Conservation (phyloP, 2,329 filamentous ascomycete genomes). For the Dactylellina sp. region DNA sequence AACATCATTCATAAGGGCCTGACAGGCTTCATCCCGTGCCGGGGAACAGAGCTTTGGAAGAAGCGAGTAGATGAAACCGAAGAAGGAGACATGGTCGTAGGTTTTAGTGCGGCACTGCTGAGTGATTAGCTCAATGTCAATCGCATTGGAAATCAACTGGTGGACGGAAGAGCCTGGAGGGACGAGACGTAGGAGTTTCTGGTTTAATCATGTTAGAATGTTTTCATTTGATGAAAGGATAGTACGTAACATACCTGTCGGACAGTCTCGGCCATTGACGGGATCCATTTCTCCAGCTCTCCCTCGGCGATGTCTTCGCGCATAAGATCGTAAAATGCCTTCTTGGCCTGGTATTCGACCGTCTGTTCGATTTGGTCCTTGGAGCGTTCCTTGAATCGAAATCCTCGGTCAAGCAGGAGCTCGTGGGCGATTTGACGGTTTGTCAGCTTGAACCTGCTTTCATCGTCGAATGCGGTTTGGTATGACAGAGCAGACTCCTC, state of each 20-base stretch:
- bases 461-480: slow-evolving; percentile 46
- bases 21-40: slow-evolving; percentile 80
- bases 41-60: slow-evolving; percentile 84
- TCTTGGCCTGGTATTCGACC: slow-evolving; percentile 71
- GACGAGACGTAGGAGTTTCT: slow-evolving; percentile 78
- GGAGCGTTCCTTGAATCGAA: slow-evolving; percentile 72
- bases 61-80: slow-evolving; percentile 78
- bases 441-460: slow-evolving; percentile 46
- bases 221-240: not conserved
- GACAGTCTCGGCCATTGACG: slow-evolving; percentile 59
- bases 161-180: slow-evolving; percentile 79
- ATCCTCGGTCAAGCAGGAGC: slow-evolving; percentile 81
- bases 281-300: slow-evolving; percentile 59
- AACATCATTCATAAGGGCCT: slow-evolving; percentile 73
- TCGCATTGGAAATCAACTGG: slow-evolving; percentile 77
- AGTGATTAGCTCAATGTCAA: slow-evolving; percentile 78
- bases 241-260: slow-evolving; percentile 44
- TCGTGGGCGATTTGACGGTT: slow-evolving; percentile 83
- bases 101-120: slow-evolving; percentile 77
- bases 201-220: slow-evolving; percentile 17
- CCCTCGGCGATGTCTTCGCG: slow-evolving; percentile 73
- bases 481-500: slow-evolving; percentile 56
- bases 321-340: slow-evolving; percentile 72
- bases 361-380: slow-evolving; percentile 71
- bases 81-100: slow-evolving; percentile 85